Evolutionary conservation across 352 stramenopile species (phyloP).

Genomic region (Blastocystis sp.): DNA sequence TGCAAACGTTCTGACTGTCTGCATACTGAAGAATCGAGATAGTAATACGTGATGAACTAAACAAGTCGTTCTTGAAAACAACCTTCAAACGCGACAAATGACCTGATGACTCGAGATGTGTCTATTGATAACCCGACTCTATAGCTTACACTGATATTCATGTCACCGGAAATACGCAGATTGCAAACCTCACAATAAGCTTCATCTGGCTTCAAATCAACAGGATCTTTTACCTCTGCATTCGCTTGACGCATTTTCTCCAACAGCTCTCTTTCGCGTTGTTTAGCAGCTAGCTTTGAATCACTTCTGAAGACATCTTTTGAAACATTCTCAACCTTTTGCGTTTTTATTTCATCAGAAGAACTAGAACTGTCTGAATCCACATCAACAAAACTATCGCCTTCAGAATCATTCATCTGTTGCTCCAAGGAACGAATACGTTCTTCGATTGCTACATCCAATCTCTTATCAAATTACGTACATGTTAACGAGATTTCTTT

Average conservation of each 20-base stretch:
- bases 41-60: neutral
- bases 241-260: neutral
- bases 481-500: neutral
- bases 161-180: neutral
- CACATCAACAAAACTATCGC: constrained; percentile 38
- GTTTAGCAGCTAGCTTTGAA: neutral
- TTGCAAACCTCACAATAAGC: constrained; percentile 36
- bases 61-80: constrained; percentile 43
- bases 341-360: neutral
- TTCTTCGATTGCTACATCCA: constrained; percentile 34
- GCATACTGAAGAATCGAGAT: neutral
- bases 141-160: constrained; percentile 37
- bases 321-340: neutral
- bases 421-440: constrained; percentile 11
- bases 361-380: neutral
- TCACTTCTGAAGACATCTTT: neutral
- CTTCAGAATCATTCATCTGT: constrained; percentile 30
- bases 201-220: neutral
- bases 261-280: constrained; percentile 10
- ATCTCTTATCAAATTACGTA: neutral
- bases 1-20: constrained; percentile 31
- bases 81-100: constrained; percentile 46
- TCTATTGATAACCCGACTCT: neutral
- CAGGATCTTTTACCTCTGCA: neutral
- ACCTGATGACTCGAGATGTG: constrained; percentile 23